Base-by-base conservation (phyloP, 495 filamentous ascomycete genomes). In the Aspergillus heteromorphus region DNA sequence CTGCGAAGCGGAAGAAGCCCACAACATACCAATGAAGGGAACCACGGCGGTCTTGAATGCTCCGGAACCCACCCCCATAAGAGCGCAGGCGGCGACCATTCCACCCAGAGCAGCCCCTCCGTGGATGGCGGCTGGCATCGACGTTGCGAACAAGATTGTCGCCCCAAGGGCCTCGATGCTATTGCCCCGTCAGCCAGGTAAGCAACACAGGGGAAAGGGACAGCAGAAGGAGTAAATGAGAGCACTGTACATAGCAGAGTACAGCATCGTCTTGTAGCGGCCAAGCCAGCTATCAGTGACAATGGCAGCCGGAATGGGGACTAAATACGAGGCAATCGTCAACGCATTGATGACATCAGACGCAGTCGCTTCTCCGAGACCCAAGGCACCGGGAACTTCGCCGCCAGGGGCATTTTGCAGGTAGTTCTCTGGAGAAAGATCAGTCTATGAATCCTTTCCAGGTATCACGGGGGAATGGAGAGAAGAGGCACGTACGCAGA, bases 41-140 rank as follows among this genome's bases (percentile, higher is more conserved):
- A 17, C 6, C 16, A 41, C n/a, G 16, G 40, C 16, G 40, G 40
- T 19, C n/a, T 8, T 16, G 40, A 41, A 16, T 8, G n/a, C 8
- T 41, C 40, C n/a, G 19, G 19, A 62, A 9, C 66, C 66, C 30
- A 63, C 16, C 6, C 54, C 53, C 9, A 65, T 51, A 8, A 65
- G 42, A 4, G 57, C 51, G 36, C 56, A 59, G n/a, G 55, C 61
- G 36, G 49, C 53, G 40, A 62, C 61, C 11, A 65, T 51, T 18
- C 66, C 66, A 19, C 53, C 54, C 9, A 67, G 27, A 13, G 64
- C 64, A 42, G 64, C 64, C 5, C 62, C 62, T 23, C 61, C 50
- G n/a, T 49, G 54, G 4, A 71, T 64, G 1, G 60, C 58, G 11
- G 43, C 45, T 19, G 68, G 68, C 17, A 71, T 34, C 7, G 68